These are phyloP conservation scores for Acacia crassicarpa DNA, from an alignment of 306 rosid genomes.

Conservation along the genomic window DNA sequence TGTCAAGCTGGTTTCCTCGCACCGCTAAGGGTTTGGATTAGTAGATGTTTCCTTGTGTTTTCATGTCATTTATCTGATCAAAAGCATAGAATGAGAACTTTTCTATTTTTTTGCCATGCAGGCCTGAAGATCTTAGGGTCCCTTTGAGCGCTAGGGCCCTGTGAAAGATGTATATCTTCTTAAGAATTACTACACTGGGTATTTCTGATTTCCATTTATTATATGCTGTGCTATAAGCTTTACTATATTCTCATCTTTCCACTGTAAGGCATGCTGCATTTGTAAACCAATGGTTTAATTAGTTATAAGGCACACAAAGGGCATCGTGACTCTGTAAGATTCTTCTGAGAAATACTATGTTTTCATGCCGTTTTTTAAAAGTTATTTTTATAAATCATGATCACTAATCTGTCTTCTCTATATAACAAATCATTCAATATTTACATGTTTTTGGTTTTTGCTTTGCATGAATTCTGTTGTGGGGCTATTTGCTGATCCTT, in stretches of 20 bases:
- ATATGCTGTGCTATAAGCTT: no score
- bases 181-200: slow-evolving; percentile 91
- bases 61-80: neutral
- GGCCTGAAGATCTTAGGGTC: slow-evolving; percentile 23
- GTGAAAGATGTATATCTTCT: slow-evolving; percentile 99
- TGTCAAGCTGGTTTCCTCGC: no score
- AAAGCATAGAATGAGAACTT: neutral
- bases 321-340: neutral
- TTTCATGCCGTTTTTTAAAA: neutral
- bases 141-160: slow-evolving; percentile 89
- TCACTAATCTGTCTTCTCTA: neutral
- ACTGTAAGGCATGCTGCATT: neutral
- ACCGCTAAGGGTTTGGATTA: neutral
- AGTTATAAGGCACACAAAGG: neutral
- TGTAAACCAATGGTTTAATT: neutral
- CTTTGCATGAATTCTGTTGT: neutral
- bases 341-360: neutral
- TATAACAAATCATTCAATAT: no score
- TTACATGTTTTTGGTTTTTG: neutral
- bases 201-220: slow-evolving; percentile 20
- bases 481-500: neutral
- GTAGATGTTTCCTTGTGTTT: neutral
- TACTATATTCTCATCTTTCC: neutral
- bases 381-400: neutral
- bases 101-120: neutral